Evolutionary conservation across 2,329 filamentous ascomycete species (phyloP), one percentile per base, ranked within the genome.

Genomic region (Aspergillus oerlinghausenensis): DNA sequence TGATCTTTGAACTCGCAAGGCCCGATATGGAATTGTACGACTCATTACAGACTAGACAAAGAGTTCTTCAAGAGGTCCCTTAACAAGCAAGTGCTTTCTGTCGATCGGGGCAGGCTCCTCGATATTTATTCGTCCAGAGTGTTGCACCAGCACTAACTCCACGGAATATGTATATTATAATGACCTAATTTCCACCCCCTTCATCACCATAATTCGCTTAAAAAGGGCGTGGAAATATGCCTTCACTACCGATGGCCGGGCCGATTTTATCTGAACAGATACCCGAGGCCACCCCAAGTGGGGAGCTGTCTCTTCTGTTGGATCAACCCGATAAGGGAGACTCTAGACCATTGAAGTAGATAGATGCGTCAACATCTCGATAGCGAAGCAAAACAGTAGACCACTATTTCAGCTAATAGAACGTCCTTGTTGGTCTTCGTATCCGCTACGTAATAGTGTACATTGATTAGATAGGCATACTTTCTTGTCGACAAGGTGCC

Each of bases 231-330:
- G 60, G 60, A 42, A 59, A 55, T 58, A 59, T n/a, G 1, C 0
- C 9, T 10, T n/a, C 45, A 64, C 50, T 63, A 50, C 58, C 61
- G 62, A 65, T 25, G 14, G 14, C 50, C 61, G 60, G 57, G 54
- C 63, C 62, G 62, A 64, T 58, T 47, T 47, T 3, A 26, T 17
- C 43, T 26, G 21, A 3, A 26, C 9, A 23, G 10, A 9, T 47
- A 47, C 8, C 43, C 43, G 43, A 47, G 43, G 42, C 19, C n/a
- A 10, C 42, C 42, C 19, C 42, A 45, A 10, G 19, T 45, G 42
- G n/a, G 40, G 40, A 45, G 19, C 14, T 38, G 32, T 38, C 32
- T 7, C 32, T 38, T 7, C 32, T 35, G 14, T 4, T 35, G 2
- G 32, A 14, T 14, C 28, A 29, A 11, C 9, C 28, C 32, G 14